Base-by-base conservation (phyloP, 305 asterid species). In the Solanum hybrid region DNA sequence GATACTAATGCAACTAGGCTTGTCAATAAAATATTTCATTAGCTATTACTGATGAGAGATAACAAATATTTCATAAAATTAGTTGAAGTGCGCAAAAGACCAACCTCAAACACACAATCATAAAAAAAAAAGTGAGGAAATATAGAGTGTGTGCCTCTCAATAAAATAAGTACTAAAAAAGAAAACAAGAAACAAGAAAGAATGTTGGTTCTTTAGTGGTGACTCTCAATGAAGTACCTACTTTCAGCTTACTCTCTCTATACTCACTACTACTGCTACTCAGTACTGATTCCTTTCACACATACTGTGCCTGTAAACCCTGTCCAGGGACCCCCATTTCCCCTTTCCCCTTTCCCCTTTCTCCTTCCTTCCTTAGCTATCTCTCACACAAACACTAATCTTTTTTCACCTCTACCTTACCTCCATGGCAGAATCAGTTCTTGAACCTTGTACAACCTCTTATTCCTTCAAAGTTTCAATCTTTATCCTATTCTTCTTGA, bases 381-480 rank as follows among this genome's bases (percentile, higher is more conserved):
- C 86, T 13, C 64, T 22, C 26, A 27, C 86, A 81, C 22, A 42
- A 81, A 42, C 86, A 27, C 75, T 10, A 5, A 51, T 51, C 29
- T 22, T 76, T 32, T 32, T 32, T 8, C 71, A 71, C 27, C 42
- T 75, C 11, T 31, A 75, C 7, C 42, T 64, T 85, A 78, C 66
- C 87, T 51, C 35, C 37, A 85, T 85, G 91, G 90, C 89, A 90
- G 93, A 84, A 90, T 89, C 86, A 91, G 60, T 88, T 89, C 66
- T 78, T 77, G 35, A 29, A n/a, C 88, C 86, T 78, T 51, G 37
- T 51, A 77, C 29, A 76, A 26, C 32, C 71, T 51, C 56, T 78
- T 75, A 35, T 77, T 77, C 69, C 51, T 79, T 40, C 17, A 76
- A 34, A 79, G 75, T 86, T 81, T 85, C 90, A 24, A 34, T 45